Base-by-base conservation (phyloP, 352 stramenopile genomes). In the Phytopythium litorale region DNA sequence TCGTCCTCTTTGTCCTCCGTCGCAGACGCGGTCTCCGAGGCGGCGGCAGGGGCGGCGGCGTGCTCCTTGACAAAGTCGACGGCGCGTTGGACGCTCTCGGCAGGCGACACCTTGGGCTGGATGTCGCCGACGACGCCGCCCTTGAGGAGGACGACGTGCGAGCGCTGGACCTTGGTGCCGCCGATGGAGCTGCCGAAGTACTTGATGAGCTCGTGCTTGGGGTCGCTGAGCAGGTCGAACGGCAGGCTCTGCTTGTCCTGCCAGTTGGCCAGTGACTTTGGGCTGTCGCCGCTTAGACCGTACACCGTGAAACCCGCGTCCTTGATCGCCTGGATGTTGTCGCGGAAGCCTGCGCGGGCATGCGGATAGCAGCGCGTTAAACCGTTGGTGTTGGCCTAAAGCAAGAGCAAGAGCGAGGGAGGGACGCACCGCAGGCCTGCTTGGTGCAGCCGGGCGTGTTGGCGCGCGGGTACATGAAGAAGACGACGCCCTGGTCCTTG, bases 391-490 rank as follows among this genome's bases (percentile, higher is more conserved):
- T 21, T 45, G 6, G n/a, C n/a, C n/a, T n/a, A 25, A 25, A 12
- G 23, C 6, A 48, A 7, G 19, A 48, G 43, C 4, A 50, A 1
- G 19, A 6, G 8, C 8, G 8, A 28, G 19, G 5, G n/a, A 7
- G 15, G 5, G 16, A 76, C 76, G 11, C 45, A 89, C 83, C 85
- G 52, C 87, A 96, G 15, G 87, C 87, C 62, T 96, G 87, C 65
- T 93, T 96, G 61, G 85, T 96, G 71, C 87, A 96, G 11, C 87
- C 87, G 2, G 85, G 85, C 15, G 87, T 96, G 66, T 94, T 94
- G 33, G 87, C 87, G n/a, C 68, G 73, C 9, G 87, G 87, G 59
- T 92, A 96, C 85, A 96, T 94, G 71, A 96, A 96, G 73, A 96
- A 89, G 50, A 96, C 81, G 38, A 92, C 84, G 48, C 86, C 86